Evolutionary conservation across 148 eudicot genomes (phyloP).

Genomic region (Pouteria glomerata): DNA sequence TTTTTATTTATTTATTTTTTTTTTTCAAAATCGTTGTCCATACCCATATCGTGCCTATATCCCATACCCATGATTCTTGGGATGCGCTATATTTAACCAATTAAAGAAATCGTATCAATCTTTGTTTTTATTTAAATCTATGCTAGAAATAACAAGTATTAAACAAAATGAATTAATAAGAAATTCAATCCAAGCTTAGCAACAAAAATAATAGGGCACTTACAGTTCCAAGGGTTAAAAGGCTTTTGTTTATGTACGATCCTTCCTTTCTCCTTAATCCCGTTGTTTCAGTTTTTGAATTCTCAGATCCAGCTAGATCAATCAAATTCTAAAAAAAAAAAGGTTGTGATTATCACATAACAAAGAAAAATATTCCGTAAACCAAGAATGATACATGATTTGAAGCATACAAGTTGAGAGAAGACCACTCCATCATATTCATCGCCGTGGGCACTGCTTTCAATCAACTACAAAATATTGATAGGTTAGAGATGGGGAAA

Average conservation of each 20-base stretch:
- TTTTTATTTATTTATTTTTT: too few relatives aligned
- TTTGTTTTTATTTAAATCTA: not conserved
- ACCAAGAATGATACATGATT: not conserved
- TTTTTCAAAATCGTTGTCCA: too few relatives aligned
- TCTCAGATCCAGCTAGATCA: constrained; percentile 98
- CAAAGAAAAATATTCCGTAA: not conserved
- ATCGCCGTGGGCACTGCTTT: constrained; percentile 94
- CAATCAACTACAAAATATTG: constrained; percentile 62
- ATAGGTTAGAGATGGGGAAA: not conserved
- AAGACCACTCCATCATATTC: constrained; percentile 96
- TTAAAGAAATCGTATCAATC: not conserved
- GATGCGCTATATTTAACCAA: too few relatives aligned
- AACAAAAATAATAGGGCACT: constrained; percentile 17
- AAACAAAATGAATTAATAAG: not conserved
- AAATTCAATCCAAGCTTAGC: not conserved
- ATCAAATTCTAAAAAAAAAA: constrained; percentile 61
- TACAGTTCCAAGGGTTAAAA: constrained; percentile 98
- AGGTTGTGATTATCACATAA: constrained; percentile 10
- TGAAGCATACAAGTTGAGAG: constrained; percentile 78
- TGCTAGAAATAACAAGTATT: not conserved
- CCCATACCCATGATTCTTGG: too few relatives aligned
- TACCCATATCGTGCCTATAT: too few relatives aligned
- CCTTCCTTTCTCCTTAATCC: constrained; percentile 98
- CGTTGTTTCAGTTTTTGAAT: constrained; percentile 98
- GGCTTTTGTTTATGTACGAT: constrained; percentile 95